Evolutionary conservation across 768 basidiomycete species (phyloP).

Genomic region (Neoboletus brunneissimus): DNA sequence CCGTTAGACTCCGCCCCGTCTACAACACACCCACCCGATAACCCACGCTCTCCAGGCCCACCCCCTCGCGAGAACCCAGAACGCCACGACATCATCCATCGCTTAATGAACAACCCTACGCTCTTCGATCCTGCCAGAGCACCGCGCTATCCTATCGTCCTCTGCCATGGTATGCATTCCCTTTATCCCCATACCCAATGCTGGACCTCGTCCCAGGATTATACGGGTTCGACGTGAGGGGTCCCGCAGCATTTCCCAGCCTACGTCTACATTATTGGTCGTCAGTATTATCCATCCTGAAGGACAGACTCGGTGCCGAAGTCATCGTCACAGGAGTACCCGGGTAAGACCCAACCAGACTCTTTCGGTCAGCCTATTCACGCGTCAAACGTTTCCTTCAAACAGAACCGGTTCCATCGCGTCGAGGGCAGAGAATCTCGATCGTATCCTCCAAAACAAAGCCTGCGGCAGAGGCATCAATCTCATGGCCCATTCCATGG

Average conservation of each 20-base stretch:
- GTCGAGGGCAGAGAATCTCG: conserved; percentile 72
- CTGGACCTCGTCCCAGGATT: conserved; percentile 51
- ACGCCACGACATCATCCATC: conserved; percentile 56
- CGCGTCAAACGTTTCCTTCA: neutral
- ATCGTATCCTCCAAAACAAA: conserved; percentile 64
- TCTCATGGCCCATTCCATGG: conserved; percentile 97
- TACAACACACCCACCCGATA: conserved; percentile 14
- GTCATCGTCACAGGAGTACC: conserved; percentile 97
- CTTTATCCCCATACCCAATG: neutral
- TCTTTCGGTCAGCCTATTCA: neutral
- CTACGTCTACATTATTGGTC: conserved; percentile 94
- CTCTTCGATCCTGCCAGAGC: conserved; percentile 74
- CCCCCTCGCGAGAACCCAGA: conserved; percentile 17
- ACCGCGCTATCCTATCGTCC: conserved; percentile 86
- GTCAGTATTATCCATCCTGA: conserved; percentile 76
- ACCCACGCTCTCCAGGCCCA: neutral
- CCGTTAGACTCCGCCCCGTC: too few relatives aligned
- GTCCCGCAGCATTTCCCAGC: conserved; percentile 77
- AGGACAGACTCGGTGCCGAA: conserved; percentile 81
- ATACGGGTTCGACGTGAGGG: conserved; percentile 92
- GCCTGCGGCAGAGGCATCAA: conserved; percentile 81
- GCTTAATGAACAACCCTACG: conserved; percentile 70
- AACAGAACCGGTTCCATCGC: conserved; percentile 84
- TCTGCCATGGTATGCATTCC: conserved; percentile 78
- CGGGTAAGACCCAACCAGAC: conserved; percentile 51